These are phyloP conservation scores for Lactarius akahatsu DNA, from an alignment of 768 basidiomycete species.

Conservation along the genomic window DNA sequence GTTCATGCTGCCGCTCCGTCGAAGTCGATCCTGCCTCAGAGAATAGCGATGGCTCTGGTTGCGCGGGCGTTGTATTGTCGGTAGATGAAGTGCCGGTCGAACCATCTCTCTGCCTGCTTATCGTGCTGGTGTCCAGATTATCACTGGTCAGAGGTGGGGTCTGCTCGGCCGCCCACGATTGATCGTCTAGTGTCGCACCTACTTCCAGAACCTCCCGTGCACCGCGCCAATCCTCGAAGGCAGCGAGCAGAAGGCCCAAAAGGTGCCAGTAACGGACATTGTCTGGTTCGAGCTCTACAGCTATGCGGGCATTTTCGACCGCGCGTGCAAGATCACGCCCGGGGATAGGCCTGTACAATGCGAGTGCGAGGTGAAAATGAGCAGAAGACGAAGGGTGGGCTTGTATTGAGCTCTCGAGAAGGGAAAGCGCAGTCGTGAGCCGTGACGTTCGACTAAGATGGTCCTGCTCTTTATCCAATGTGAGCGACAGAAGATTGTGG, in stretches of 20 bases:
- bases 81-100: background rate
- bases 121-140: slow-evolving; percentile 13
- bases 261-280: slow-evolving; percentile 87
- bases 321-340: slow-evolving; percentile 67
- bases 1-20: slow-evolving; percentile 12
- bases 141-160: slow-evolving; percentile 8
- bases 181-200: slow-evolving; percentile 58
- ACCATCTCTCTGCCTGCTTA: slow-evolving; percentile 7
- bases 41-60: background rate
- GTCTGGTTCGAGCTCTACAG: slow-evolving; percentile 66
- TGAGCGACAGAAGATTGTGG: background rate
- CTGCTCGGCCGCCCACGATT: slow-evolving; percentile 36
- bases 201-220: slow-evolving; percentile 75
- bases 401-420: slow-evolving; percentile 50
- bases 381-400: slow-evolving; percentile 52
- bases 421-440: slow-evolving; percentile 54
- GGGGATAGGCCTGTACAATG: slow-evolving; percentile 62
- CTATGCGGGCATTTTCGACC: slow-evolving; percentile 60
- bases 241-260: slow-evolving; percentile 77
- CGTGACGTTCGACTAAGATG: slow-evolving; percentile 56
- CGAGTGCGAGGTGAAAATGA: slow-evolving; percentile 80
- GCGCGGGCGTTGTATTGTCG: background rate
- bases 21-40: slow-evolving; percentile 19
- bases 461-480: slow-evolving; percentile 56
- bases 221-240: slow-evolving; percentile 74